A percentile compares a stretch with the other conserved stretches of the same genome.
phyloP scores from a whole-genome alignment of 2,329 filamentous ascomycete genomes.

The Colletotrichum camelliae region DNA sequence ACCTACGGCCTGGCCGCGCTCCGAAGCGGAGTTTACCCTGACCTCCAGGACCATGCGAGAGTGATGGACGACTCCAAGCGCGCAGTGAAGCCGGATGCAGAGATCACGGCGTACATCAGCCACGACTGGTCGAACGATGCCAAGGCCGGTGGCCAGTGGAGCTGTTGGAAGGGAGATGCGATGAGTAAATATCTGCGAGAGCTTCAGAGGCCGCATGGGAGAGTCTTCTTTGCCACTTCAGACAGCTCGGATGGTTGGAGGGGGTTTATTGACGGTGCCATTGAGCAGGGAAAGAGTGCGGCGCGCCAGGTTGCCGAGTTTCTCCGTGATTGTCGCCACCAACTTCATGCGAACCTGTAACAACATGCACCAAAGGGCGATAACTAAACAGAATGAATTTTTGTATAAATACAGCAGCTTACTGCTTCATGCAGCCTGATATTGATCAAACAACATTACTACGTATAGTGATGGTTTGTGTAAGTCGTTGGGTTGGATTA shows the following conservation, averaged over 20 bases:
- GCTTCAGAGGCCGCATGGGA: neutral
- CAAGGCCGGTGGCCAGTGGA: neutral
- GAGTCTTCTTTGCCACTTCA: neutral
- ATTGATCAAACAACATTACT: neutral
- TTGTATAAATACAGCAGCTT: neutral
- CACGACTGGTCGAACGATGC: neutral
- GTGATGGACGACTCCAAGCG: neutral
- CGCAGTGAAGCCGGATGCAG: neutral
- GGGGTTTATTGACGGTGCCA: neutral
- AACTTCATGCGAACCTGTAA: neutral
- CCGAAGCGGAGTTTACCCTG: neutral
- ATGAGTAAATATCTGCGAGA: neutral
- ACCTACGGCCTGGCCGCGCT: neutral
- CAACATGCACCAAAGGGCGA: neutral
- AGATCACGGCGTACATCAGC: neutral
- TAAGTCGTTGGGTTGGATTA: neutral
- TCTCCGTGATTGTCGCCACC: neutral
- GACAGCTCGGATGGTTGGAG: neutral
- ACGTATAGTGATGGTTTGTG: neutral
- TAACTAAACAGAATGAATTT: neutral
- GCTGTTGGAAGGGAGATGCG: neutral
- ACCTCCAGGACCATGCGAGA: neutral
- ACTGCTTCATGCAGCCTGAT: accelerated
- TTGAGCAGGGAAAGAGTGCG: neutral
- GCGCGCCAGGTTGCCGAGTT: neutral